A percentile compares a stretch with the other conserved stretches of the same genome.
phyloP scores from a whole-genome alignment of 768 basidiomycete species.

The Tephrocybe sp. region DNA sequence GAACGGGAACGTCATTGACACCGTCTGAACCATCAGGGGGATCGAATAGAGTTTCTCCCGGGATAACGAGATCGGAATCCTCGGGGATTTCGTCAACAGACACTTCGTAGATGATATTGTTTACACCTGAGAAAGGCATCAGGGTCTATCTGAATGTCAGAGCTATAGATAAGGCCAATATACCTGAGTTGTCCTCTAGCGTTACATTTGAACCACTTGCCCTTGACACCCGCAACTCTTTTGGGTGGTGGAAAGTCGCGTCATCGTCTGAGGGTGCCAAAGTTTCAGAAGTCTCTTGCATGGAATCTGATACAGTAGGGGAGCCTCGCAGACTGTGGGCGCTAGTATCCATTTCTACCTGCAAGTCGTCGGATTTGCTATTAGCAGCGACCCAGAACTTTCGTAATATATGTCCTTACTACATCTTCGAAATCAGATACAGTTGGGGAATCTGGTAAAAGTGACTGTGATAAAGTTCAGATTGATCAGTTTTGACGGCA shows the following conservation, averaged over 20 bases:
- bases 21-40: conserved; percentile 19
- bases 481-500: not conserved
- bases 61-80: conserved; percentile 36
- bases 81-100: conserved; percentile 34
- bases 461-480: not conserved
- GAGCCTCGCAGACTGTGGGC: conserved; percentile 5
- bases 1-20: conserved; percentile 49
- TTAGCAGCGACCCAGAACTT: no score
- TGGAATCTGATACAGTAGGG: conserved; percentile 17
- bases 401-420: no score
- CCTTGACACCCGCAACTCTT: not conserved
- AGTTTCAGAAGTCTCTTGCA: not conserved
- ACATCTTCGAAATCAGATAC: conserved; percentile 18
- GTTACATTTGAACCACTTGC: conserved; percentile 16
- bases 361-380: no score
- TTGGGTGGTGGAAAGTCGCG: not conserved
- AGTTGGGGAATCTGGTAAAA: conserved; percentile 13
- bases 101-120: conserved; percentile 14
- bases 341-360: no score
- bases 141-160: not conserved
- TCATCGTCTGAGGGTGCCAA: not conserved
- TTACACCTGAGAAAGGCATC: conserved; percentile 2
- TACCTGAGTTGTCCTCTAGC: conserved; percentile 6
- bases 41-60: conserved; percentile 34
- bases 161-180: not conserved